Conservation (phyloP, 345 rosid genomes). For the Euphorbia lathyris region DNA sequence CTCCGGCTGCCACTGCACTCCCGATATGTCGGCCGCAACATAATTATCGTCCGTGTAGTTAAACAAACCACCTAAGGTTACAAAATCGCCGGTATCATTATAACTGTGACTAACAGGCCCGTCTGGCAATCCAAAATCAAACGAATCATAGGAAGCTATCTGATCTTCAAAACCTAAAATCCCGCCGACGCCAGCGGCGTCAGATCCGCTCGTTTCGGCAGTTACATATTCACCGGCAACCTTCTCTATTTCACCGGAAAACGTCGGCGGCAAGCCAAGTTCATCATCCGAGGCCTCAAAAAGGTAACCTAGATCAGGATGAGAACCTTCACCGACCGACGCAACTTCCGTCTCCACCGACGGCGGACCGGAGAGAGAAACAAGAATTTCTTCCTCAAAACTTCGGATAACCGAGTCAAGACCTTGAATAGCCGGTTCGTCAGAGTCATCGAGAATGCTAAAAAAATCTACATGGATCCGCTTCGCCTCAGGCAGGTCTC, state of each 20-base stretch:
- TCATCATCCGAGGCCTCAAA: constrained; percentile 82
- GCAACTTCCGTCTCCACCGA: constrained; percentile 20
- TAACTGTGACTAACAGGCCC: constrained; percentile 17
- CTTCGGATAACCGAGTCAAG: constrained; percentile 74
- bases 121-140: constrained; percentile 40
- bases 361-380: constrained; percentile 1
- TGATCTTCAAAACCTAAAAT: constrained; percentile 42
- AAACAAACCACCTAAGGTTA: constrained; percentile 57
- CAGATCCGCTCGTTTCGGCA: constrained; percentile 26
- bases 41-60: constrained; percentile 39
- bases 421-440: constrained; percentile 45
- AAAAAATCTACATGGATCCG: constrained; percentile 57
- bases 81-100: constrained; percentile 39
- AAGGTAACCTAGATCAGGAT: constrained; percentile 63
- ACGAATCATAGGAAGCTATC: constrained; percentile 41
- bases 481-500: constrained; percentile 48
- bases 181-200: constrained; percentile 29
- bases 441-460: constrained; percentile 52
- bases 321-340: constrained; percentile 28
- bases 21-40: constrained; percentile 44
- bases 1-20: constrained; percentile 51
- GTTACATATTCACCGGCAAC: constrained; percentile 19
- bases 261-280: constrained; percentile 68
- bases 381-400: constrained; percentile 58
- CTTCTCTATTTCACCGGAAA: constrained; percentile 25